phyloP scores from a whole-genome alignment of 2,329 filamentous ascomycete genomes.

The Gaeumannomyces sp. region DNA sequence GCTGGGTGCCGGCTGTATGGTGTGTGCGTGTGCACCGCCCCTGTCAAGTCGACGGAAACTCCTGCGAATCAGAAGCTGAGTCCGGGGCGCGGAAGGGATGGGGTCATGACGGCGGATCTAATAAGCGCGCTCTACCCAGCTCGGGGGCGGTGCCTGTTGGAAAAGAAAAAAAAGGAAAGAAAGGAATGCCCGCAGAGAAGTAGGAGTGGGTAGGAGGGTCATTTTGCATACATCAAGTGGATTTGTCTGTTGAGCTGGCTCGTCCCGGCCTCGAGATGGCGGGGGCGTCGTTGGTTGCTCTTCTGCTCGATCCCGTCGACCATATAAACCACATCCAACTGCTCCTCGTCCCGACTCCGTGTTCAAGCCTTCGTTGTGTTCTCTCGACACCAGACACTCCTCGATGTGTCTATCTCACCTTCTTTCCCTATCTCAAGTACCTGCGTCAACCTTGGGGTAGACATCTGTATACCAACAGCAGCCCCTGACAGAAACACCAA shows the following conservation, averaged over 20 bases:
- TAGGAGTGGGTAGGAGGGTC: neutral
- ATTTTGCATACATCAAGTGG: neutral
- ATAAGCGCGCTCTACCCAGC: neutral
- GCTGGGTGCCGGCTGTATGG: neutral
- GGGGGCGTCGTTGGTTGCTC: no score
- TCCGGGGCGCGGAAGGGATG: neutral
- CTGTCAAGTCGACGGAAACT: neutral
- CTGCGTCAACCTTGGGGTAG: no score
- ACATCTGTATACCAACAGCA: neutral
- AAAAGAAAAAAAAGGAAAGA: no score
- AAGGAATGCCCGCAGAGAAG: neutral
- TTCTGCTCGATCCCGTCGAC: no score
- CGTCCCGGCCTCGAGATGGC: neutral
- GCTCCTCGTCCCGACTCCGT: neutral
- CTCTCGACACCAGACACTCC: no score
- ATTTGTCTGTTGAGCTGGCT: neutral
- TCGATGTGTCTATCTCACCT: no score
- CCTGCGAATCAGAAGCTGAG: neutral
- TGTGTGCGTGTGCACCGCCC: neutral
- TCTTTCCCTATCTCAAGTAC: neutral
- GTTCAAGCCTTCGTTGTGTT: neutral
- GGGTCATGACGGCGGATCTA: neutral
- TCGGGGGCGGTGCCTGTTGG: neutral
- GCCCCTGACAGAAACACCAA: neutral
- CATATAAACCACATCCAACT: neutral